Percentiles rank a stretch among this genome's conserved stretches.
Conservation (phyloP, 306 rosid species). For the Citrullus amarus region DNA sequence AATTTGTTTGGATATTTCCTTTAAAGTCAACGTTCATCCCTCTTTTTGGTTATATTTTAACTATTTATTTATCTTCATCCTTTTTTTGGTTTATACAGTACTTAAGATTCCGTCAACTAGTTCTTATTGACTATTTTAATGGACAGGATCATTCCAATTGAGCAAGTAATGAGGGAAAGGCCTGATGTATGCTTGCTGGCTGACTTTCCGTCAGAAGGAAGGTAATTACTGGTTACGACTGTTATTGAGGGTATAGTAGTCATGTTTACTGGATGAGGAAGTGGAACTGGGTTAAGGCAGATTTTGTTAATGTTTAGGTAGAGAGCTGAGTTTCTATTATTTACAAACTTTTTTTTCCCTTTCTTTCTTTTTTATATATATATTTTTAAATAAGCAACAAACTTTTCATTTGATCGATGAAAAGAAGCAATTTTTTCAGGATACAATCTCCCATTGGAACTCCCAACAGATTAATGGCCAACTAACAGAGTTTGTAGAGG, state of each 20-base stretch:
- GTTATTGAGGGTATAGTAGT: neutral
- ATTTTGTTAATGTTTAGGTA: neutral
- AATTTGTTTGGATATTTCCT: neutral
- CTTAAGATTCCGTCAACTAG: neutral
- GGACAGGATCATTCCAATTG: slow-evolving; percentile 56
- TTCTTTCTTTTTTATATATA: too few relatives aligned
- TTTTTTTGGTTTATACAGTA: neutral
- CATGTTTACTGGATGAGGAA: neutral
- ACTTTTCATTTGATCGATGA: neutral
- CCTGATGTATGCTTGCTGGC: slow-evolving; percentile 68
- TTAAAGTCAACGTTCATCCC: neutral
- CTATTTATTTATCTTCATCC: neutral
- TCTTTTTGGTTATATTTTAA: neutral
- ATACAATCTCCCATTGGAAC: neutral
- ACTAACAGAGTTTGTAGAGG: too few relatives aligned
- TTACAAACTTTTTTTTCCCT: neutral
- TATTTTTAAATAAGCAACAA: neutral
- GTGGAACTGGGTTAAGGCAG: neutral
- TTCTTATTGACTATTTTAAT: slow-evolving; percentile 16
- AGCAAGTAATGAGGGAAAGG: slow-evolving; percentile 71
- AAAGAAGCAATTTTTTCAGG: neutral
- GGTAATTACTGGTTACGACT: slow-evolving; percentile 26
- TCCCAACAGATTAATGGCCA: too few relatives aligned
- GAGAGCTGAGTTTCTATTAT: neutral
- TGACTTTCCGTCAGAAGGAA: slow-evolving; percentile 88